Evolutionary conservation across 23 red algal species (phyloP).

Genomic region (Chondrus crispus): DNA sequence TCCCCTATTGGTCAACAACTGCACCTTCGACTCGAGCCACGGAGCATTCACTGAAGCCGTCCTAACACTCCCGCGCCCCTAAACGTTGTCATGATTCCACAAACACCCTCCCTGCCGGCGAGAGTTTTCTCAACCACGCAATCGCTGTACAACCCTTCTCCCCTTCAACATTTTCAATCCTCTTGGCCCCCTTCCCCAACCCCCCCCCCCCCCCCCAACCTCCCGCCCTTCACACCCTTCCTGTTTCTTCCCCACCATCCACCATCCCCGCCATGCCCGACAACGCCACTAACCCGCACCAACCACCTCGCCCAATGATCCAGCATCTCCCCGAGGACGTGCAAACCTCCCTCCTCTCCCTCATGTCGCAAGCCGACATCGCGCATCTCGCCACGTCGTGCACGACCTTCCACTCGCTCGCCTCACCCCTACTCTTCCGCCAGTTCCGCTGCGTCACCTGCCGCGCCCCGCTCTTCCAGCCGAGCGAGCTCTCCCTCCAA

Average conservation of each 20-base stretch:
- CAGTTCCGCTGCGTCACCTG: slow-evolving; percentile 52
- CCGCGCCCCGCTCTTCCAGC: slow-evolving; percentile 33
- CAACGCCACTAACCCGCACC: not conserved
- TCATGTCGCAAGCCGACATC: slow-evolving; percentile 29
- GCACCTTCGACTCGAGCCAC: too few species aligned
- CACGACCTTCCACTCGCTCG: slow-evolving; percentile 18
- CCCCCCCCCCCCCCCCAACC: too few species aligned
- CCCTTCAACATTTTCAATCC: too few species aligned
- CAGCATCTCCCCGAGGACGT: slow-evolving; percentile 54
- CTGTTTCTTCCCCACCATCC: not conserved
- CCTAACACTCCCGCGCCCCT: too few species aligned
- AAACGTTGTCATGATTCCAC: too few species aligned
- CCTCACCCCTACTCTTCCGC: slow-evolving; percentile 19
- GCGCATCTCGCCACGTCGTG: slow-evolving; percentile 53
- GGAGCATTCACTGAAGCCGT: too few species aligned
- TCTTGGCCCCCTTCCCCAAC: too few species aligned
- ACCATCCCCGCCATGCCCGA: slow-evolving; percentile 28
- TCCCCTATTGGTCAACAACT: too few species aligned
- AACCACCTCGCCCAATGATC: not conserved
- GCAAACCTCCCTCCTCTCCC: slow-evolving; percentile 28
- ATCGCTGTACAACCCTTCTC: too few species aligned
- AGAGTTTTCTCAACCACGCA: too few species aligned
- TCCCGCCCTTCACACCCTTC: too few species aligned
- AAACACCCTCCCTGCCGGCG: too few species aligned
- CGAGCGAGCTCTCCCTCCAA: slow-evolving; percentile 22